Evolutionary conservation across 75 land plant genomes (phyloP).

Genomic region (Sequoiadendron giganteum): DNA sequence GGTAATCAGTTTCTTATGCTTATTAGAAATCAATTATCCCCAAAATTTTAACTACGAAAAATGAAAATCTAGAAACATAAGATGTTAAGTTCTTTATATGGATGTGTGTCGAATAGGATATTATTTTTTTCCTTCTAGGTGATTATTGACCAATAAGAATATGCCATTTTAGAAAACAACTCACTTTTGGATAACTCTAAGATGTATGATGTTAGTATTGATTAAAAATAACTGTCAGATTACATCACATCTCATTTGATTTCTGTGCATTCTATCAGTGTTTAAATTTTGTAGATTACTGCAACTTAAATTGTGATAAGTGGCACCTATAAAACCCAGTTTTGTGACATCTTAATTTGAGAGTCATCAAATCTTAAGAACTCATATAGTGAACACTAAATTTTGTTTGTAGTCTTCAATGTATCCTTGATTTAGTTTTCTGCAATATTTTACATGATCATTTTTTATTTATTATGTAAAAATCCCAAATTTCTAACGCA

Average conservation of each 20-base stretch:
- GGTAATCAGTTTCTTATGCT: constrained; percentile 13
- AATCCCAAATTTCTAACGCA: neutral
- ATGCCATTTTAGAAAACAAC: neutral
- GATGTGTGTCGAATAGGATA: neutral
- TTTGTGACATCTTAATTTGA: neutral
- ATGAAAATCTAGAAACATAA: neutral
- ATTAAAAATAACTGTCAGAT: neutral
- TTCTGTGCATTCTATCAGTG: neutral
- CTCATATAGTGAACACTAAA: neutral
- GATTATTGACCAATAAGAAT: neutral
- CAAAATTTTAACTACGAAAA: neutral
- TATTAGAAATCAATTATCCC: neutral
- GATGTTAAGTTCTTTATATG: neutral
- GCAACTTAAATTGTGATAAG: neutral
- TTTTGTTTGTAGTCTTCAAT: neutral
- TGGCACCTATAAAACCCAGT: neutral
- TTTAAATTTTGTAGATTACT: neutral
- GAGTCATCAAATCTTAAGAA: neutral
- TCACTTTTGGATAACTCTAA: neutral
- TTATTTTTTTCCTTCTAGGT: neutral
- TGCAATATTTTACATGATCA: neutral
- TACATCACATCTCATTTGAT: neutral
- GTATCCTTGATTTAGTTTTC: neutral
- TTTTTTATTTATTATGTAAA: too few relatives aligned
- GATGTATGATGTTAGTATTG: neutral